Evolutionary conservation across 768 basidiomycete species (phyloP), one percentile per base, ranked within the genome.

Genomic region (Trametes maxima): DNA sequence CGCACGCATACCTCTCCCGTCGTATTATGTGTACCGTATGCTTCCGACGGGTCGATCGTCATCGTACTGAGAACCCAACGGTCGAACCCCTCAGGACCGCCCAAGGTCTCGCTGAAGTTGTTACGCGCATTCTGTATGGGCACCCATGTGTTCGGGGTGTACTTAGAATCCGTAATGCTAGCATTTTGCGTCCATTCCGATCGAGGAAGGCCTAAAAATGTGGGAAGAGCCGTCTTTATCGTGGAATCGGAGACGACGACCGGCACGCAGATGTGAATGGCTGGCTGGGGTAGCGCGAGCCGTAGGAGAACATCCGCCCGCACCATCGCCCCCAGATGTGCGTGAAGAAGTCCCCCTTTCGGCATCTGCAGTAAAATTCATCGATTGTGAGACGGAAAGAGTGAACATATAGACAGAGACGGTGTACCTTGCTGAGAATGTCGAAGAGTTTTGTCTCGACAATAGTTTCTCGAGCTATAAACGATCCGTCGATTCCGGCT

Each of bases 301-400:
- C 77, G 69, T 17, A 88, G 74, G 6, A 91, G 76, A 28, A 77
- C 75, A 16, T 74, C 67, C 2, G 78, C 78, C 56, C 87, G 82
- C 22, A 89, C 86, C 1, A 83, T 87, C 17, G 88, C 86, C 66
- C 88, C 89, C 19, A 92, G 75, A 69, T 92, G 90, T 0, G 78
- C 82, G 65, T 92, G 90, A 14, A 93, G 76, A 3, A 92, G 76
- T 0, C 81, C 88, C 42, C 89, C 90, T 73, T 92, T 92, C 2
- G 90, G 90, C 87, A 92, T 90, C 87, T 88, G 35, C 35, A 17
- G 28, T 37, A 17, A 19, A 16, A 28, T 21, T 7, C 21, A n/a
- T 21, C 45, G 6, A 36, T 33, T 43, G 3, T 10, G 14, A 22
- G 25, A 17, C 37, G 11, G 16, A n/a, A 39, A 36, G 7, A 17